phyloP scores from a whole-genome alignment of 2,329 filamentous ascomycete genomes.

The Arthrobotrys pseudoclavata region DNA sequence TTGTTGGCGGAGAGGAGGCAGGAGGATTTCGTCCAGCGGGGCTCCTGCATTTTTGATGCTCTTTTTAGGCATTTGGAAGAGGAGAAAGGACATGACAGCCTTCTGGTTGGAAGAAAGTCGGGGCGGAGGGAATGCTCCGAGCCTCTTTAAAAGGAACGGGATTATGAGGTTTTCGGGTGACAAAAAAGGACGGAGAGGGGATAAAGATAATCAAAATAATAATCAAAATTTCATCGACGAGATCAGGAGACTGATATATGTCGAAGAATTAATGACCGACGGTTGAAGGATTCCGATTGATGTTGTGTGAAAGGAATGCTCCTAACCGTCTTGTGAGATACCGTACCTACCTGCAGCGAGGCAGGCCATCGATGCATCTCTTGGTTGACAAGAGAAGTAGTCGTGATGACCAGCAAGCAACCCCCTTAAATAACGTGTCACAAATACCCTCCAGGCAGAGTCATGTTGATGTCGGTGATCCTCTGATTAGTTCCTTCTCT shows the following conservation, averaged over 20 bases:
- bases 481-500: not conserved
- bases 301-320: conserved; percentile 57
- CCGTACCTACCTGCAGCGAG: conserved; percentile 32
- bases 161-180: not conserved
- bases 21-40: conserved; percentile 37
- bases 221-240: conserved; percentile 18
- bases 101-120: conserved; percentile 49
- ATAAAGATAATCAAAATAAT: not conserved
- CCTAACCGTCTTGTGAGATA: conserved; percentile 50
- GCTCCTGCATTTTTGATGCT: conserved; percentile 58
- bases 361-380: conserved; percentile 47
- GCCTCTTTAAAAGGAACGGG: conserved; percentile 35
- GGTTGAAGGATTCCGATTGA: conserved; percentile 42
- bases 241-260: conserved; percentile 21
- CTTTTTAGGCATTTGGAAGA: conserved; percentile 56
- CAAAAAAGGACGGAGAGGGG: conserved; percentile 21
- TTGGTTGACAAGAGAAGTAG: conserved; percentile 29
- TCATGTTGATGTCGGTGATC: not conserved
- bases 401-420: conserved; percentile 21
- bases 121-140: conserved; percentile 33
- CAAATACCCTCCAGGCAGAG: not conserved
- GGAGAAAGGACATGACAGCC: conserved; percentile 33
- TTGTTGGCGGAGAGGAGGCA: conserved; percentile 3
- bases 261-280: conserved; percentile 37
- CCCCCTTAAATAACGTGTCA: conserved; percentile 34